Evolutionary conservation across 768 basidiomycete species (phyloP), one percentile per base, ranked within the genome.

Genomic region (Rhodotorula paludigena): DNA sequence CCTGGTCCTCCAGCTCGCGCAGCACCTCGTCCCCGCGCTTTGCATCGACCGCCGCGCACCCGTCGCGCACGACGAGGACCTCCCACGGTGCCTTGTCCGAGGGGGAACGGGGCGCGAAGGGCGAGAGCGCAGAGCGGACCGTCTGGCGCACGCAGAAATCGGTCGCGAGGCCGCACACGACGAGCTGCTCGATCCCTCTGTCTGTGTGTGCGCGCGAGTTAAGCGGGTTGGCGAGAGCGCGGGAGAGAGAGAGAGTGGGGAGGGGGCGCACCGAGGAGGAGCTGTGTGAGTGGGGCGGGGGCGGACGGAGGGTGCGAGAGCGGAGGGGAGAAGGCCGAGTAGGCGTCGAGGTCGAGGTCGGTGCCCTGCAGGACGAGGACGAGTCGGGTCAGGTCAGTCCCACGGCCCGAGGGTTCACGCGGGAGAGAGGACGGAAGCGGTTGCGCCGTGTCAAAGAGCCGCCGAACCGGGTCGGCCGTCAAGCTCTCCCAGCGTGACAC

Each of bases 81-180:
- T 77, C 80, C 76, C 84, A 85, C 32, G 7, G 23, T 2, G 1
- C 0, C 15, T 35, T 30, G 4, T 15, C 14, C 30, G 28, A 32
- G 49, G 25, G 9, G 30, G n/a, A 10, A 12, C 5, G n/a, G 7
- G 39, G 4, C 20, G 10, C 51, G 6, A 42, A 80, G 81, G 57
- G 78, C 15, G 39, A 33, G 10, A 68, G 71, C 3, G 66, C 66
- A 1, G 39, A 42, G 25, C 59, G 45, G 3, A 63, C 64, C 6
- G 84, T 84, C 57, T 74, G 80, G 67, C 83, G 83, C 66, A 90
- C 88, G 71, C 89, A 92, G 75, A 85, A 89, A 74, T 91, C 90
- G 4, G 87, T 85, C 28, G 90, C 89, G 41, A 92, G 78, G 1
- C 80, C 81, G 2, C 83, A 83, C 44, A 89, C 77, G 61, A 85